Evolutionary conservation across 2,329 filamentous ascomycete species (phyloP).

Genomic region (Nothopassalora personata): DNA sequence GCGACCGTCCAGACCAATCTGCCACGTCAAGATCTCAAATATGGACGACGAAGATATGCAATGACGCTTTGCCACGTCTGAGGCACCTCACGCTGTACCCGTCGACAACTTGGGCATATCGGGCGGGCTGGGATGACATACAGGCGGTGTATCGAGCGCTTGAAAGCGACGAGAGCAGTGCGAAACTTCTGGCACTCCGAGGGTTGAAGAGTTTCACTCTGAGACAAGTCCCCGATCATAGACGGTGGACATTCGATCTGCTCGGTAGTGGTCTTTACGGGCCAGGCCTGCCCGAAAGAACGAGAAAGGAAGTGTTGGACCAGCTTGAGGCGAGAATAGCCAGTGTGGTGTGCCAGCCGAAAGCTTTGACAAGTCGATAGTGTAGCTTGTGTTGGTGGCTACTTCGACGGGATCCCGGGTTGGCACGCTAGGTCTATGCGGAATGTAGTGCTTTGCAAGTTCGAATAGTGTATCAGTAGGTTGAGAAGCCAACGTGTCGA

Average conservation of each 20-base stretch:
- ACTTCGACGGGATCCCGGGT: too few species aligned
- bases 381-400: background rate
- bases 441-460: too few species aligned
- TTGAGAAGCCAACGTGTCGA: too few species aligned
- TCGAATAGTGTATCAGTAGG: too few species aligned
- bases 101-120: background rate
- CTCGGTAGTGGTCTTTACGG: too few species aligned
- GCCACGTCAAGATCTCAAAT: background rate
- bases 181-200: background rate
- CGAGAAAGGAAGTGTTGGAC: too few species aligned
- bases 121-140: background rate
- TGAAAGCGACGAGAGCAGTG: background rate
- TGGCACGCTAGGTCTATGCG: too few species aligned
- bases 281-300: too few species aligned
- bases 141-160: background rate
- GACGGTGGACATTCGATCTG: too few species aligned
- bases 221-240: background rate
- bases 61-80: background rate
- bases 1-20: background rate
- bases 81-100: background rate
- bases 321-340: too few species aligned
- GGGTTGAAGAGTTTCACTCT: background rate
- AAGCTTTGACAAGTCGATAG: too few species aligned
- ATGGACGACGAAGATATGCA: background rate
- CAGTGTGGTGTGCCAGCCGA: too few species aligned